phyloP scores from a whole-genome alignment of 108 stramenopile genomes.

The Nannochloropsis salina region DNA sequence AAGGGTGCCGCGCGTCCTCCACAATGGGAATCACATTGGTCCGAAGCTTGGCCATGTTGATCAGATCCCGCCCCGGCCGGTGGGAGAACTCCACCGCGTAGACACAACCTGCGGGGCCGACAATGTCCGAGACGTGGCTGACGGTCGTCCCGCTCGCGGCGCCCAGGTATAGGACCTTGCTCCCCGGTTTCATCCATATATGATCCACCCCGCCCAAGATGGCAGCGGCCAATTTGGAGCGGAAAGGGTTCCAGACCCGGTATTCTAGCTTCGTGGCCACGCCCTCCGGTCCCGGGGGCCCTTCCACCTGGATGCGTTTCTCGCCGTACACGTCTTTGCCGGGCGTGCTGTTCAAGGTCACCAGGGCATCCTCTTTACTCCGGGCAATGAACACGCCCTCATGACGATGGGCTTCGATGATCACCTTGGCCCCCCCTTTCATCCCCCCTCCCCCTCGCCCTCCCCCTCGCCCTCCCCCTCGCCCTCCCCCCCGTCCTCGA shows the following conservation, averaged over 20 bases:
- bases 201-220: constrained; percentile 96
- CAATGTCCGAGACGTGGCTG: constrained; percentile 97
- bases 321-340: constrained; percentile 99
- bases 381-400: constrained; percentile 96
- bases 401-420: constrained; percentile 88
- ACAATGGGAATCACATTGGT: constrained; percentile 99
- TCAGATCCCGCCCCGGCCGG: constrained; percentile 94
- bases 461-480: constrained; percentile 18
- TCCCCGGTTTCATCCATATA: constrained; percentile 93
- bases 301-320: constrained; percentile 78
- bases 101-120: constrained; percentile 91
- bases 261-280: constrained; percentile 90
- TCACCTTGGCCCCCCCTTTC: constrained; percentile 82
- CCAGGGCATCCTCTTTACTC: constrained; percentile 96
- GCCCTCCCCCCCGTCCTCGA: neutral
- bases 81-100: constrained; percentile 99
- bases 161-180: constrained; percentile 96
- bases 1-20: constrained; percentile 92
- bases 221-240: constrained; percentile 97
- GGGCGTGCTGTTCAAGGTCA: constrained; percentile 93
- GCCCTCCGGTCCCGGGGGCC: constrained; percentile 70
- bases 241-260: constrained; percentile 99
- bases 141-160: constrained; percentile 97
- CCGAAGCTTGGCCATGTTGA: constrained; percentile 94
- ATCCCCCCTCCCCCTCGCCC: constrained; percentile 58